phyloP scores from a whole-genome alignment of 805 yeast genomes.

The Kazachstania bromeliacearum region DNA sequence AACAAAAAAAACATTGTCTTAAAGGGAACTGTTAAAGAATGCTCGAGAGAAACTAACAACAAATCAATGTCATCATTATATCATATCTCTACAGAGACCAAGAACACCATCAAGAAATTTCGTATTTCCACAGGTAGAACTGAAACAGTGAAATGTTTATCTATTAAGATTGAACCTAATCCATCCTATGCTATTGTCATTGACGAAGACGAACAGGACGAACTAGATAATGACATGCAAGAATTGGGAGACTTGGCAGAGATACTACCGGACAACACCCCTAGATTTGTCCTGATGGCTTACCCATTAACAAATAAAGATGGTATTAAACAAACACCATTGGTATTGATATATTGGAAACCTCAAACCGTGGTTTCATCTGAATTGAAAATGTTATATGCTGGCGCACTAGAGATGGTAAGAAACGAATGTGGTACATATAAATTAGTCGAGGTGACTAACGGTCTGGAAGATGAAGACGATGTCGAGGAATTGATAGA shows the following conservation, averaged over 20 bases:
- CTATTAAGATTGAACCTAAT: conserved; percentile 30
- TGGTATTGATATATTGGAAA: conserved; percentile 76
- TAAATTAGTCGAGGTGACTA: conserved; percentile 28
- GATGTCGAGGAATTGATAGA: conserved; percentile 25
- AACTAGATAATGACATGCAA: conserved; percentile 36
- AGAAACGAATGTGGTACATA: conserved; percentile 74
- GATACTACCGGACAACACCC: conserved; percentile 72
- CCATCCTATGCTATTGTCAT: conserved; percentile 27
- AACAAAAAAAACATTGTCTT: no score
- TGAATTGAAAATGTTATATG: conserved; percentile 77
- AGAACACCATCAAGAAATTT: conserved; percentile 54
- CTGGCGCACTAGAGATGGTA: conserved; percentile 78
- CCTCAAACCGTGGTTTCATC: conserved; percentile 76
- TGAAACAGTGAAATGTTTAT: conserved; percentile 48
- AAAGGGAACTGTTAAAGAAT: no score
- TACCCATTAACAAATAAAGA: conserved; percentile 63
- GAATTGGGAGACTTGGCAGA: conserved; percentile 55
- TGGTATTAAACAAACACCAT: conserved; percentile 65
- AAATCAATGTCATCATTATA: conserved; percentile 48
- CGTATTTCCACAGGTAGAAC: conserved; percentile 64
- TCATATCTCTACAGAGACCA: conserved; percentile 52
- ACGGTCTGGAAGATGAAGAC: conserved; percentile 27
- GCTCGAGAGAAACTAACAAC: no score
- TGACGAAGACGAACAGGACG: conserved; percentile 41
- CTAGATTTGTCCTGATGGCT: conserved; percentile 66